phyloP scores from a whole-genome alignment of 345 rosid species.

The Nasturtium officinale region DNA sequence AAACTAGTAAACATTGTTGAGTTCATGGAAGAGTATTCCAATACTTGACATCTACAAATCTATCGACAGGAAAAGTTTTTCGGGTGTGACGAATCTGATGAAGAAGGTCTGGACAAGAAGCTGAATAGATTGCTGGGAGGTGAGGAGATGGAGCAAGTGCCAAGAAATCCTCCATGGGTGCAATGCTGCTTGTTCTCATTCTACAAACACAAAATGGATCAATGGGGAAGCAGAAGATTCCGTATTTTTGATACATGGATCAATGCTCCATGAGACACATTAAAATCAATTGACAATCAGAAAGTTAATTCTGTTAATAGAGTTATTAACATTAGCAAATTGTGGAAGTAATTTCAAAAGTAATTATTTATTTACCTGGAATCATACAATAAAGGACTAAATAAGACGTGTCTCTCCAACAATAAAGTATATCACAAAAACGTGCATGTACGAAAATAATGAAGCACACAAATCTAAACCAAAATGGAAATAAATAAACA shows the following conservation, averaged over 20 bases:
- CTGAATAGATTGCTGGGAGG: conserved; percentile 30
- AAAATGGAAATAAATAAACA: background rate
- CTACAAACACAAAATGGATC: conserved; percentile 34
- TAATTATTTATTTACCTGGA: conserved; percentile 34
- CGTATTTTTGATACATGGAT: conserved; percentile 40
- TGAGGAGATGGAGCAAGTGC: conserved; percentile 2
- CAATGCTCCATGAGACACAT: background rate
- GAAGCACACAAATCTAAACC: conserved; percentile 9
- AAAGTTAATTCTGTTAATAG: background rate
- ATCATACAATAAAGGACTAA: background rate
- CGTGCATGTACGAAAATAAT: background rate
- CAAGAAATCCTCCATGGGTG: conserved; percentile 42
- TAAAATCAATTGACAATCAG: background rate
- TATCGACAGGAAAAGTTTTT: conserved; percentile 35
- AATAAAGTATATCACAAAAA: conserved; percentile 12
- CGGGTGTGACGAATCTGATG: conserved; percentile 29
- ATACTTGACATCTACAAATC: background rate
- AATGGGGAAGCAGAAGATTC: conserved; percentile 40
- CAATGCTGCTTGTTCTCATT: conserved; percentile 43
- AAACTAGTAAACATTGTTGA: background rate
- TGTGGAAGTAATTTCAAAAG: background rate
- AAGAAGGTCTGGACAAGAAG: conserved; percentile 15
- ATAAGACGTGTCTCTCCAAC: background rate
- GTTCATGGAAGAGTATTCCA: background rate
- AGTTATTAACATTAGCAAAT: background rate